Evolutionary conservation across 305 asterid genomes (phyloP).

Genomic region (Rubia peregrina): DNA sequence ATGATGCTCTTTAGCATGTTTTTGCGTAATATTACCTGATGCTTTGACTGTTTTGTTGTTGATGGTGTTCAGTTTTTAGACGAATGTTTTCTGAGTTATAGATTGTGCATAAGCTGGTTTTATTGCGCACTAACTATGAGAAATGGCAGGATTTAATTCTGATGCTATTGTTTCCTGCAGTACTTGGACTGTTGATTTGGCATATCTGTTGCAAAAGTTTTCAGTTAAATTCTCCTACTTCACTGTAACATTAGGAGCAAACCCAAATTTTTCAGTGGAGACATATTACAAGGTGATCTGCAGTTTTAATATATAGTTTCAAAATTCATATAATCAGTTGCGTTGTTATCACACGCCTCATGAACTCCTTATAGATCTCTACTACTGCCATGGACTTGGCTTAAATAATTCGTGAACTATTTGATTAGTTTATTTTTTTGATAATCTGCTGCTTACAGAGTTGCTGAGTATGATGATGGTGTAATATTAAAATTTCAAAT

Average conservation of each 20-base stretch:
- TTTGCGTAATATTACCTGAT: neutral
- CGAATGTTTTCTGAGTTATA: neutral
- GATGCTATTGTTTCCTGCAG: constrained; percentile 40
- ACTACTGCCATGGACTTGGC: neutral
- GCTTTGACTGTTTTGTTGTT: neutral
- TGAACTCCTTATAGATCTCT: neutral
- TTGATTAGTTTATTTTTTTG: neutral
- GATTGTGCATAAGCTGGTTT: neutral
- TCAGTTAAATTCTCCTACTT: constrained; percentile 72
- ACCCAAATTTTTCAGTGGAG: constrained; percentile 87
- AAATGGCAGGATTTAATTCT: constrained; percentile 1
- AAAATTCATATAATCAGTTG: neutral
- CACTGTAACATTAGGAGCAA: constrained; percentile 93
- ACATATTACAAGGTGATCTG: constrained; percentile 71
- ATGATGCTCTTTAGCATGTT: neutral
- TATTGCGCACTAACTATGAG: neutral
- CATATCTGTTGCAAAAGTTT: constrained; percentile 84
- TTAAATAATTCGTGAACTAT: neutral
- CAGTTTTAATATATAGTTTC: neutral
- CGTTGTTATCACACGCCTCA: neutral
- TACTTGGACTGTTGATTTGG: constrained; percentile 98
- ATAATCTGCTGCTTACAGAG: neutral
- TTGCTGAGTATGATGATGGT: neutral
- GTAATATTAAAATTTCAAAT: neutral
- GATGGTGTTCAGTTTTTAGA: neutral